Evolutionary conservation across 139 green algal genomes (phyloP), one percentile per base, ranked within the genome.

Genomic region (Dunaliella sp.): DNA sequence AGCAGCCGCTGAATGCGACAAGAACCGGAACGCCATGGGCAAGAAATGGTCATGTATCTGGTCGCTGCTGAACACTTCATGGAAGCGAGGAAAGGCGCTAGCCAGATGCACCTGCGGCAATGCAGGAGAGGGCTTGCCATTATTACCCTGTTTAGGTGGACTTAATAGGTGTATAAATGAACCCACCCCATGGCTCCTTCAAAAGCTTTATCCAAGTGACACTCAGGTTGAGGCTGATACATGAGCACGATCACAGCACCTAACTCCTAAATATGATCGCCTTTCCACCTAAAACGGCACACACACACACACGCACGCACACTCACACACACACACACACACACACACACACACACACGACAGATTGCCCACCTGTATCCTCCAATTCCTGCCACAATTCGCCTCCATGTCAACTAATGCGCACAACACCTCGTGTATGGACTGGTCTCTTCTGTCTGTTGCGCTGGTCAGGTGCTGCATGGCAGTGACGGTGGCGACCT

Each of bases 361-460:
- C n/a, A n/a, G n/a, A n/a, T n/a, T n/a, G 31, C 76, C 38, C 22
- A 84, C 82, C 78, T 92, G 90, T 84, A 92, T 77, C 7, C 91
- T 89, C 92, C 91, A 94, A 76, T 86, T 90, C 22, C 83, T 80
- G n/a, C 36, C 77, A 3, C 76, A 74, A 21, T 26, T 57, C 0
- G 81, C 84, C 48, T 93, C 91, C 84, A 94, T 73, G 37, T 88
- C 87, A 72, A 92, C 38, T 65, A 95, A 84, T 36, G 89, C 89
- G 80, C 88, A 83, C 33, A 92, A 82, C n/a, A 95, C 85, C 21
- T 94, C 90, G 1, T 83, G 85, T 38, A 91, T 84, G 2, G 85
- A 30, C 2, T 76, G 65, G 0, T 91, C 87, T 3, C 48, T 65
- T 16, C 48, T 65, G 16, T 65, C 48, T 65, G 48, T 16, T 65